Evolutionary conservation across 2,329 filamentous ascomycete genomes (phyloP).

Genomic region (Calonectria fujianensis): DNA sequence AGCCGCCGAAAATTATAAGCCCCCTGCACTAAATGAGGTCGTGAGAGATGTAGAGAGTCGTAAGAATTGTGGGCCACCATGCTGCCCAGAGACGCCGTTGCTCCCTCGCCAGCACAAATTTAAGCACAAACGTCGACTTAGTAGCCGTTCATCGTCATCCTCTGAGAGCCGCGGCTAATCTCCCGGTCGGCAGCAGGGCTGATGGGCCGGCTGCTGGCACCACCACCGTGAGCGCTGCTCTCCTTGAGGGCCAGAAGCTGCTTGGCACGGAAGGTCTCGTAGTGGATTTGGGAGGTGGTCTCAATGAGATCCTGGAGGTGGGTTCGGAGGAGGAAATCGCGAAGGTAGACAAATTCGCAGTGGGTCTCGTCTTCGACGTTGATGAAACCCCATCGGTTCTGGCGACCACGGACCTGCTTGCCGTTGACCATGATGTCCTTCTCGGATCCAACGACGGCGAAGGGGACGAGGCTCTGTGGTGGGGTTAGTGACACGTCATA

Average conservation of each 20-base stretch:
- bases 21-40: constrained; percentile 56
- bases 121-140: constrained; percentile 68
- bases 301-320: constrained; percentile 99
- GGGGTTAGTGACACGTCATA: constrained; percentile 58
- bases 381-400: constrained; percentile 99
- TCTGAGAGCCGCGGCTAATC: constrained; percentile 96
- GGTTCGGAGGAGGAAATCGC: constrained; percentile 98
- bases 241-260: constrained; percentile 98
- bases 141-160: constrained; percentile 99
- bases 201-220: constrained; percentile 89
- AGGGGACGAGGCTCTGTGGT: constrained; percentile 89
- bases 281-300: constrained; percentile 99
- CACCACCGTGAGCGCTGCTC: constrained; percentile 88
- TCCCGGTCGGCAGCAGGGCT: constrained; percentile 96
- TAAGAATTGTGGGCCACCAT: constrained; percentile 55
- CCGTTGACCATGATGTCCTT: constrained; percentile 98
- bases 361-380: constrained; percentile 99
- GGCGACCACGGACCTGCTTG: constrained; percentile 96
- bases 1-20: constrained; percentile 45
- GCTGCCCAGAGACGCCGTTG: constrained; percentile 60
- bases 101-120: constrained; percentile 57
- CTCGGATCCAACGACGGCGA: constrained; percentile 98
- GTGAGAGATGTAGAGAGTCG: constrained; percentile 57
- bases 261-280: constrained; percentile 99
- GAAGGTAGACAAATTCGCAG: constrained; percentile 99